These are phyloP conservation scores for Cokeromyces recurvatus DNA, from an alignment of 371 early-diverging fungal species.

Conservation along the genomic window DNA sequence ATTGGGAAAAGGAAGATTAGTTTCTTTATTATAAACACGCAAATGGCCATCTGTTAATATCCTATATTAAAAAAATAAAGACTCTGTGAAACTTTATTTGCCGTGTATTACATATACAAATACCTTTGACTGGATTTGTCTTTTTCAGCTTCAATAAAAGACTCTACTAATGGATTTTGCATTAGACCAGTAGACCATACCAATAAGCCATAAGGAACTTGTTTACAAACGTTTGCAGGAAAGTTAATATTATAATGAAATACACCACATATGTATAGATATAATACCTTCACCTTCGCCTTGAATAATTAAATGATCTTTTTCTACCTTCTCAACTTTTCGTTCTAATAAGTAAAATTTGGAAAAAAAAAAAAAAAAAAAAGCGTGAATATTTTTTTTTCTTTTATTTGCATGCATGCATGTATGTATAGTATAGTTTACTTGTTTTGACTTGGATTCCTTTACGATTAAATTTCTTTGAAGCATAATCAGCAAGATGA, in stretches of 20 bases:
- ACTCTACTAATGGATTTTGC: conserved; percentile 55
- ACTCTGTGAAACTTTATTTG: neutral
- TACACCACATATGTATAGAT: too few relatives aligned
- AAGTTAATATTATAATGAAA: too few relatives aligned
- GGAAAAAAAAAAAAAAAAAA: too few relatives aligned
- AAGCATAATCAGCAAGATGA: conserved; percentile 63
- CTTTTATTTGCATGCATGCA: too few relatives aligned
- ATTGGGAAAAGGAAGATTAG: conserved; percentile 28
- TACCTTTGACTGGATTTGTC: conserved; percentile 32
- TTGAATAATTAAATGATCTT: conserved; percentile 37
- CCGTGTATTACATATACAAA: neutral
- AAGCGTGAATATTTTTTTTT: too few relatives aligned
- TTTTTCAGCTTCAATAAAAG: conserved; percentile 37
- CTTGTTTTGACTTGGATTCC: conserved; percentile 65
- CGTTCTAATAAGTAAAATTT: conserved; percentile 8
- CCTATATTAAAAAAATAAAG: conserved; percentile 15
- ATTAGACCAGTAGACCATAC: conserved; percentile 77
- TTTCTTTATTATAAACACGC: conserved; percentile 53
- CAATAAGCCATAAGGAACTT: conserved; percentile 51
- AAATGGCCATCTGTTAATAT: conserved; percentile 62
- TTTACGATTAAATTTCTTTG: conserved; percentile 59
- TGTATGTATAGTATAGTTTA: too few relatives aligned
- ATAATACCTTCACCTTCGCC: conserved; percentile 40
- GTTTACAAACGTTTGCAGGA: neutral
- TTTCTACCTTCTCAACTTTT: conserved; percentile 48